These are phyloP conservation scores for Centaurea solstitialis DNA, from an alignment of 129 eudicot genomes.

Conservation along the genomic window DNA sequence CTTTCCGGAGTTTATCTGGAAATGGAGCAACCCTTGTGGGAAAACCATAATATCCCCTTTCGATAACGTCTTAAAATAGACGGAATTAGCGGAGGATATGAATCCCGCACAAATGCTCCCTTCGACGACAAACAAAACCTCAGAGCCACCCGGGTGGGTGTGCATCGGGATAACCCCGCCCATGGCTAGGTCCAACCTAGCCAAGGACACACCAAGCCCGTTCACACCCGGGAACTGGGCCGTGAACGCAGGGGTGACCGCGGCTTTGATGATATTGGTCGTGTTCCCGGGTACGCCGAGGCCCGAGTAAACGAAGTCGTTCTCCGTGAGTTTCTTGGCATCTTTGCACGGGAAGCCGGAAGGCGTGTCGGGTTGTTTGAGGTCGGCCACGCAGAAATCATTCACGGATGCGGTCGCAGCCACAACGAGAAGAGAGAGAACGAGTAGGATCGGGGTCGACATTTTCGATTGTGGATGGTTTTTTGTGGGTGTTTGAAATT, in stretches of 20 bases:
- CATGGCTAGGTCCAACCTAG: slow-evolving; percentile 67
- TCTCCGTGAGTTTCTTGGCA: slow-evolving; percentile 34
- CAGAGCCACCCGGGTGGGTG: slow-evolving; percentile 92
- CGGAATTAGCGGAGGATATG: slow-evolving; percentile 63
- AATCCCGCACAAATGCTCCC: slow-evolving; percentile 90
- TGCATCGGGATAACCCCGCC: slow-evolving; percentile 94
- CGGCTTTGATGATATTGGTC: slow-evolving; percentile 68
- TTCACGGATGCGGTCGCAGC: slow-evolving; percentile 58
- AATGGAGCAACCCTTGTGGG: slow-evolving; percentile 89
- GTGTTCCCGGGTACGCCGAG: slow-evolving; percentile 74
- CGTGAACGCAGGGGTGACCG: slow-evolving; percentile 87
- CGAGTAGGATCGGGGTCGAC: slow-evolving; percentile 36
- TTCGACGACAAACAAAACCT: slow-evolving; percentile 58
- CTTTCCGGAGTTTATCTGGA: slow-evolving; percentile 73
- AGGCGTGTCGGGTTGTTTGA: slow-evolving; percentile 44
- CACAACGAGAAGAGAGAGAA: slow-evolving; percentile 42
- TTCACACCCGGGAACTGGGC: slow-evolving; percentile 77
- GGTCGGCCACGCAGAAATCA: slow-evolving; percentile 89
- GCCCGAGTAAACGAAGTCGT: slow-evolving; percentile 66
- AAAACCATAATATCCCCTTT: slow-evolving; percentile 89
- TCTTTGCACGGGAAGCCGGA: slow-evolving; percentile 88
- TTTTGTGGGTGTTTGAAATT: background rate
- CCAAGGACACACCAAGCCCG: slow-evolving; percentile 76
- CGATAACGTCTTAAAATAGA: slow-evolving; percentile 51
- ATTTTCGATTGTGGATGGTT: slow-evolving; percentile 18